phyloP scores from a whole-genome alignment of 78 protist genomes.

The Anaeramoeba ignava region DNA sequence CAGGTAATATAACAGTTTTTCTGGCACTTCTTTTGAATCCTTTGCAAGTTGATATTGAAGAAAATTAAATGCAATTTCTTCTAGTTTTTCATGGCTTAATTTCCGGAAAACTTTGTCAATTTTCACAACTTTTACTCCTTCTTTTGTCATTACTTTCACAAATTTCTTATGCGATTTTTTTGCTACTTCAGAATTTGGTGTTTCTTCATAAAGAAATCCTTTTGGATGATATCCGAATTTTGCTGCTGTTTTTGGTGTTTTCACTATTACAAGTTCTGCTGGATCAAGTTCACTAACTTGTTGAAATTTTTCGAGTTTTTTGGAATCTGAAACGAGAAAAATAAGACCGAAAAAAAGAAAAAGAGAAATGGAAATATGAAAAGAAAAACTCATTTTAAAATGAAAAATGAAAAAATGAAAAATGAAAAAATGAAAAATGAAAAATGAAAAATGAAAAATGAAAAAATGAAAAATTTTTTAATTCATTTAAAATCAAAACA shows the following conservation, averaged over 20 bases:
- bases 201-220: slow-evolving; percentile 62
- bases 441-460: background rate
- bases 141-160: slow-evolving; percentile 15
- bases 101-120: slow-evolving; percentile 26
- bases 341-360: no score
- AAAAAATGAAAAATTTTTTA: background rate
- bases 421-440: no score
- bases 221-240: slow-evolving; percentile 44
- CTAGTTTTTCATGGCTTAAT: slow-evolving; percentile 42
- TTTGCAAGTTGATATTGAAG: background rate
- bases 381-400: no score
- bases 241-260: slow-evolving; percentile 8
- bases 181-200: slow-evolving; percentile 53
- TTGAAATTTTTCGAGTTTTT: no score
- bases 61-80: slow-evolving; percentile 16
- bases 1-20: slow-evolving; percentile 4
- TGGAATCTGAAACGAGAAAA: no score
- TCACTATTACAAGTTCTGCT: slow-evolving; percentile 50
- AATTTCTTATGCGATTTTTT: slow-evolving; percentile 39
- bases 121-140: slow-evolving; percentile 12
- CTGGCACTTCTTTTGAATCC: background rate
- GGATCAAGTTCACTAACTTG: slow-evolving; percentile 46
- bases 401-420: no score
- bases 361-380: no score
- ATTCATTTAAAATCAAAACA: background rate